Conservation (phyloP, 345 rosid species). For the Ceriops zippeliana region DNA sequence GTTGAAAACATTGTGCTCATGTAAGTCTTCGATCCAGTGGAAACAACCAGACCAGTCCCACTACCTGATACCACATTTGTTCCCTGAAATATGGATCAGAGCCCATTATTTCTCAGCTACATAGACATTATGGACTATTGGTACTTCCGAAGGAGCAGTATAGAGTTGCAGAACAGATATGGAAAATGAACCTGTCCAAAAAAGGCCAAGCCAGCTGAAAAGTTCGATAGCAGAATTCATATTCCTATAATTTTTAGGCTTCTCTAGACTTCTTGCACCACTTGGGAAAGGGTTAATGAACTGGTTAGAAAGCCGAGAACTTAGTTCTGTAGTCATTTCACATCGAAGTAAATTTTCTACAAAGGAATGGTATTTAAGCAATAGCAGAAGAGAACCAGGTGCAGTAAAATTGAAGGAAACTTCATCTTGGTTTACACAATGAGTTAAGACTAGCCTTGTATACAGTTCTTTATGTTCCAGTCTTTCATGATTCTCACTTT, state of each 20-base stretch:
- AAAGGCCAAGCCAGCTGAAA: neutral
- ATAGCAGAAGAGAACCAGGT: no score
- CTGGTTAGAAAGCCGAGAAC: no score
- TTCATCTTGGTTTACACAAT: neutral
- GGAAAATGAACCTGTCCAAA: neutral
- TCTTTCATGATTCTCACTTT: neutral
- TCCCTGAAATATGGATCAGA: slow-evolving; percentile 41
- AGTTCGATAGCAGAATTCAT: neutral
- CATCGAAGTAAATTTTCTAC: no score
- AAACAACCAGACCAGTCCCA: slow-evolving; percentile 62
- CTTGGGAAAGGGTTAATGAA: neutral
- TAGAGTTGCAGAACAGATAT: neutral
- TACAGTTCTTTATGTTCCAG: neutral
- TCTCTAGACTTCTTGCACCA: neutral
- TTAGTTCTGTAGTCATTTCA: no score
- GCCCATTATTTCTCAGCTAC: slow-evolving; percentile 7
- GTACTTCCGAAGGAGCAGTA: neutral
- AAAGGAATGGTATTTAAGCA: no score
- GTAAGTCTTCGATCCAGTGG: slow-evolving; percentile 65
- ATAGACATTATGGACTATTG: neutral
- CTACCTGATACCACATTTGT: slow-evolving; percentile 69
- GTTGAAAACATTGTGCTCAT: slow-evolving; percentile 60
- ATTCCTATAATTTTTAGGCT: neutral
- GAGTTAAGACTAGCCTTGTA: no score
- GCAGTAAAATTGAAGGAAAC: slow-evolving; percentile 1